phyloP scores from a whole-genome alignment of 2,329 filamentous ascomycete species.

The Ilyonectria robusta region DNA sequence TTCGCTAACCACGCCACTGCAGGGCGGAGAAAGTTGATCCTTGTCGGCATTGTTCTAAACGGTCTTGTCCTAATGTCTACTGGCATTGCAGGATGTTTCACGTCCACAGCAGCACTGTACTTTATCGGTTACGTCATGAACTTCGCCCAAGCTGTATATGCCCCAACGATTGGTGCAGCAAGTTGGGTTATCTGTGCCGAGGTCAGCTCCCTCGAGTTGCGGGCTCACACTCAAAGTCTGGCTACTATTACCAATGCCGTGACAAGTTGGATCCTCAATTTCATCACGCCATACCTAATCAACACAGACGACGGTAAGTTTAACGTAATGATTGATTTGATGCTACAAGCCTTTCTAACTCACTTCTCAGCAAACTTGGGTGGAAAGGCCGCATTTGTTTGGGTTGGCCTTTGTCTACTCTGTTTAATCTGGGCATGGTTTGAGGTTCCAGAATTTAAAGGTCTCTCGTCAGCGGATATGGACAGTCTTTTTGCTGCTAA shows the following conservation, averaged over 20 bases:
- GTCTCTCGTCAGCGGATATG: not conserved
- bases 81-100: slow-evolving; percentile 6
- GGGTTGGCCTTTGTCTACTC: slow-evolving; percentile 3
- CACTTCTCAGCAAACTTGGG: slow-evolving; percentile 3
- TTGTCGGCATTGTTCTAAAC: slow-evolving; percentile 2
- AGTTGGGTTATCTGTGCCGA: slow-evolving; percentile 12
- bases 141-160: slow-evolving; percentile 10
- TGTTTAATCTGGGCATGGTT: slow-evolving; percentile 16
- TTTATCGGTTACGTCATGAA: slow-evolving; percentile 11
- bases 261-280: slow-evolving; percentile 13
- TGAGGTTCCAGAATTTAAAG: slow-evolving; percentile 15
- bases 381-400: slow-evolving; percentile 12
- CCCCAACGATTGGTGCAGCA: slow-evolving; percentile 13
- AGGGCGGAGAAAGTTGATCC: not conserved
- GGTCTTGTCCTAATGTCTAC: not conserved
- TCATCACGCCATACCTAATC: slow-evolving; percentile 16
- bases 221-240: slow-evolving; percentile 11
- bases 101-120: slow-evolving; percentile 4
- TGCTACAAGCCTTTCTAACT: not conserved
- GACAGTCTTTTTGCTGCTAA: not conserved
- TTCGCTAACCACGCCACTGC: not conserved
- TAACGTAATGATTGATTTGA: not conserved
- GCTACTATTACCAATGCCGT: slow-evolving; percentile 13
- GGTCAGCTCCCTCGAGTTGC: slow-evolving; percentile 6
- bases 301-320: slow-evolving; percentile 13